A percentile compares a stretch with the other conserved stretches of the same genome.
These are phyloP conservation scores for Penicillium concentricum DNA, from an alignment of 2,329 filamentous ascomycete genomes.

Conservation along the genomic window DNA sequence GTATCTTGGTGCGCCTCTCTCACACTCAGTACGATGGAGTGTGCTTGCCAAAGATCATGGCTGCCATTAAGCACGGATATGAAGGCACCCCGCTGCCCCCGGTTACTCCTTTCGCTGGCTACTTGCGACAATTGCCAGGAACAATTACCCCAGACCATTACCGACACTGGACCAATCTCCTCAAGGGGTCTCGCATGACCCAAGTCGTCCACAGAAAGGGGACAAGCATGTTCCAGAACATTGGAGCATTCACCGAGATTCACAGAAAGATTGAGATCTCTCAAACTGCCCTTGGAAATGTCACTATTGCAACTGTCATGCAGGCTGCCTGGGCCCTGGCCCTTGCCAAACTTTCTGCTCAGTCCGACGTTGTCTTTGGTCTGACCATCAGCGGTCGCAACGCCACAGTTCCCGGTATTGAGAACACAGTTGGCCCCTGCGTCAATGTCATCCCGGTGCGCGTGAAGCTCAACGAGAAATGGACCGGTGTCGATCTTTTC, in stretches of 20 bases:
- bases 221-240: constrained; percentile 37
- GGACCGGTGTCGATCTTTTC: constrained; percentile 56
- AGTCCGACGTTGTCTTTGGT: constrained; percentile 62
- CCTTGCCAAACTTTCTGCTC: constrained; percentile 54
- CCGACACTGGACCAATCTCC: constrained; percentile 61
- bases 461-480: constrained; percentile 53
- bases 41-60: constrained; percentile 61
- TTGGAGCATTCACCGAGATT: constrained; percentile 38
- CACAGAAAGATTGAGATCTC: constrained; percentile 36
- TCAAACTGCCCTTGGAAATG: constrained; percentile 53
- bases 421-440: constrained; percentile 62
- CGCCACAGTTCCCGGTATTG: constrained; percentile 55
- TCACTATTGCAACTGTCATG: constrained; percentile 65
- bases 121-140: constrained; percentile 43
- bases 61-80: constrained; percentile 59
- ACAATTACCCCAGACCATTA: constrained; percentile 50
- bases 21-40: constrained; percentile 71
- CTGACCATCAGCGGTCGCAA: constrained; percentile 66
- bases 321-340: constrained; percentile 66
- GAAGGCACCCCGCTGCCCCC: constrained; percentile 40
- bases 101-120: constrained; percentile 47
- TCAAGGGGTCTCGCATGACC: constrained; percentile 56
- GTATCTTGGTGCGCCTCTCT: constrained; percentile 61
- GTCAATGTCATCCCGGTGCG: constrained; percentile 67
- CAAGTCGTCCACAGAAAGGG: constrained; percentile 35